These are phyloP conservation scores for Pythium coloratum DNA, from an alignment of 352 stramenopile species.

Conservation along the genomic window DNA sequence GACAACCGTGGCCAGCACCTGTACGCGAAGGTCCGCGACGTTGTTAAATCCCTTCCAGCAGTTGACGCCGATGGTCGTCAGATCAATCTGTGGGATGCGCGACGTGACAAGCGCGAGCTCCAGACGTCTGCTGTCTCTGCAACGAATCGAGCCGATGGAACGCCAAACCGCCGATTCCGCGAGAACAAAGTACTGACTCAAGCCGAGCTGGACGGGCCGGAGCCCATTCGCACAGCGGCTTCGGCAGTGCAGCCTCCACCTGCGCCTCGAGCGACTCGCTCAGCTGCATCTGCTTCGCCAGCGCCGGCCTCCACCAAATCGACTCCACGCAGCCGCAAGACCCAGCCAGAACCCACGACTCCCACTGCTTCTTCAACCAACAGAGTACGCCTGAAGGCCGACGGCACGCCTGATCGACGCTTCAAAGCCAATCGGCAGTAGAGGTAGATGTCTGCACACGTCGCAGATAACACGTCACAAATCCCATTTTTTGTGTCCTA, in stretches of 20 bases:
- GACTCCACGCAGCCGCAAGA: neutral
- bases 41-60: constrained; percentile 1
- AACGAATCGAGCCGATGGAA: neutral
- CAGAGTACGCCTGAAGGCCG: neutral
- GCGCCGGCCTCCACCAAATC: neutral
- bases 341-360: neutral
- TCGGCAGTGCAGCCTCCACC: neutral
- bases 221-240: neutral
- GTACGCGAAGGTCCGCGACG: constrained; percentile 5
- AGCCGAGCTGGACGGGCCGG: neutral
- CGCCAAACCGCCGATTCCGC: neutral
- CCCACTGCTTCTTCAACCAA: neutral
- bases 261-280: neutral
- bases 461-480: neutral
- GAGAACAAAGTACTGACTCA: neutral
- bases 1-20: constrained; percentile 1
- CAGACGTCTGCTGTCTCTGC: neutral
- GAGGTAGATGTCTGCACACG: neutral
- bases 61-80: too few relatives aligned
- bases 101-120: neutral
- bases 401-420: constrained; percentile 7
- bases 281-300: neutral
- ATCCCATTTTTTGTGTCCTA: neutral
- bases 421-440: constrained; percentile 7
- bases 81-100: constrained; percentile 1